These are phyloP conservation scores for Williopsis jadinii DNA, from an alignment of 1,139 yeast species.

Conservation along the genomic window DNA sequence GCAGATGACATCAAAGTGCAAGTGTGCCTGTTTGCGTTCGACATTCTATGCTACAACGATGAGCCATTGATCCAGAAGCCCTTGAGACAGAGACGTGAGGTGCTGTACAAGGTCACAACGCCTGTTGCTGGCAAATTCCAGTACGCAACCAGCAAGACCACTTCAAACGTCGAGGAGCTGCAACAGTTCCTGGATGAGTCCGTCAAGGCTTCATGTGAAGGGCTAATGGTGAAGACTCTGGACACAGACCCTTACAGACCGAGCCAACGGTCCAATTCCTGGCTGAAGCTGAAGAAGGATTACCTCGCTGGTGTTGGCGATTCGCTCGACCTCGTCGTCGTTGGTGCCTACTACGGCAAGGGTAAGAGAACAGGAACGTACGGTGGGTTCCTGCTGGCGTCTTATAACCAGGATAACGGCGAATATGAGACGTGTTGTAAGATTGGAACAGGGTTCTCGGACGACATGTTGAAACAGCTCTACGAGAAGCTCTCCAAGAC, in stretches of 20 bases:
- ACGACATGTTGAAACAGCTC: constrained; percentile 62
- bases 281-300: constrained; percentile 94
- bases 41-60: constrained; percentile 67
- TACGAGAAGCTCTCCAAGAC: constrained; percentile 60
- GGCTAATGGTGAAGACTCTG: constrained; percentile 88
- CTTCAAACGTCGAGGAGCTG: constrained; percentile 70
- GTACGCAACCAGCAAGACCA: constrained; percentile 70
- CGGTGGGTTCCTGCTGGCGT: constrained; percentile 90
- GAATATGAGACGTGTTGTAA: constrained; percentile 94
- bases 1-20: constrained; percentile 82
- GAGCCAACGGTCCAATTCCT: constrained; percentile 86
- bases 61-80: constrained; percentile 63
- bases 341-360: constrained; percentile 90
- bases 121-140: constrained; percentile 72
- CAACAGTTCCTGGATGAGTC: constrained; percentile 87
- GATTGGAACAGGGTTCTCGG: constrained; percentile 96
- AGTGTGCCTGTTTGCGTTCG: constrained; percentile 91
- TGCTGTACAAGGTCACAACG: constrained; percentile 49
- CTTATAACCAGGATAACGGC: constrained; percentile 83
- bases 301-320: constrained; percentile 94
- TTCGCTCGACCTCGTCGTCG: constrained; percentile 84
- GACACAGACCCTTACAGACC: constrained; percentile 90
- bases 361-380: constrained; percentile 94
- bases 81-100: constrained; percentile 60
- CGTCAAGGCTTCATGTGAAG: constrained; percentile 88